Evolutionary conservation across 2,329 filamentous ascomycete species (phyloP), one percentile per base, ranked within the genome.

Genomic region (Colletotrichum scovillei): DNA sequence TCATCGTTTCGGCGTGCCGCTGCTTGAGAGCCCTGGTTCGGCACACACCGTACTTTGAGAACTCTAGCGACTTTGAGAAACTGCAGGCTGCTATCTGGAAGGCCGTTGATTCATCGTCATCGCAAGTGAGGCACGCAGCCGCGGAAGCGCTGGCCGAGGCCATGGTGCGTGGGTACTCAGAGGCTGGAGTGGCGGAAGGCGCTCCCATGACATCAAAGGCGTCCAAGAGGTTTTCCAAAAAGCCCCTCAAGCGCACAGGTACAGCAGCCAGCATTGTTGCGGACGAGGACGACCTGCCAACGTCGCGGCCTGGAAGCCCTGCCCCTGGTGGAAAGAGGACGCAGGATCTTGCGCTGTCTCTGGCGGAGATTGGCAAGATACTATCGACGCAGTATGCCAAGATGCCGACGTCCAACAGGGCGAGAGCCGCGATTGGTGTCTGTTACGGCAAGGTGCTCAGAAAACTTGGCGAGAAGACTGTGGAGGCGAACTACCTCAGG

Each of bases 21-120:
- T 97, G 94, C 80, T 84, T 99, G 75, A 92, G 93, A 79, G 87
- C 91, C 67, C 85, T 98, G 62, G 85, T 93, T 26, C 92, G 89
- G 69, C 86, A 89, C 74, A 98, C 95, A 0, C 83, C 89, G 0
- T 97, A 94, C 80, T 98, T 98, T 79, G 92, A 95, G 79, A 97
- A 97, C 79, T 91, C 93, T 16, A 92, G 89, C 80, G 97, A 99
- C 80, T 98, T 97, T 79, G 97, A 99, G 77, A 95, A 93, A 80
- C 84, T 98, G 24, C 95, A 96, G 82, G 90, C 89, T 42, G 91
- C 93, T 6, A 85, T 97, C 19, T 97, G 95, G 89, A 98, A 97
- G 82, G 90, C 93, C 0, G 92, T 97, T 73, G 97, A 99, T 77
- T 95, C 92, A 46, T 83, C 91, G 1, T 93, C 92, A 62, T 84